Conservation (phyloP, 2,329 filamentous ascomycete genomes). For the Xylaria sp. region DNA sequence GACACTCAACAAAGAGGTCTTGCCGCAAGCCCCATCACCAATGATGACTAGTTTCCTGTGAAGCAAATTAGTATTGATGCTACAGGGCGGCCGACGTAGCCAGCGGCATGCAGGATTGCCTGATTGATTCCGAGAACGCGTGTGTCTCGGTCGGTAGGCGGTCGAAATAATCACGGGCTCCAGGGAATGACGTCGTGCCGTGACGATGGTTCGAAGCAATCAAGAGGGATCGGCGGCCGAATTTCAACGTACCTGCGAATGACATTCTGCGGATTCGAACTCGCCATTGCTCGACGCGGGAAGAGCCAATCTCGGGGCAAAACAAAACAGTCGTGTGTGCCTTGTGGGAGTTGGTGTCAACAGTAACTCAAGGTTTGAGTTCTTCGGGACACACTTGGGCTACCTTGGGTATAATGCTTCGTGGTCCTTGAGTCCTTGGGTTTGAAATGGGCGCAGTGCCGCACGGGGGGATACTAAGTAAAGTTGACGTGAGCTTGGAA, state of each 20-base stretch:
- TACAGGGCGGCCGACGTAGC: slow-evolving; percentile 3
- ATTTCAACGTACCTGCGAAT: slow-evolving; percentile 46
- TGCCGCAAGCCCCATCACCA: slow-evolving; percentile 82
- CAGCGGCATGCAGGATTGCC: slow-evolving; percentile 1
- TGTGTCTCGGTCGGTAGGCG: neutral
- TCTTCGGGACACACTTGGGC: slow-evolving; percentile 16
- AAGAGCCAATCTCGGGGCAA: slow-evolving; percentile 18
- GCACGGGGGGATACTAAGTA: slow-evolving; percentile 14
- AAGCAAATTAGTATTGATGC: slow-evolving; percentile 23
- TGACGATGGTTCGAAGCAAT: slow-evolving; percentile 12
- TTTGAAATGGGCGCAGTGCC: slow-evolving; percentile 4
- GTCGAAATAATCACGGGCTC: slow-evolving; percentile 11
- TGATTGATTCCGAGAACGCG: neutral
- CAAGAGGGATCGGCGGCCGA: slow-evolving; percentile 21
- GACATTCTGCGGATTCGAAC: slow-evolving; percentile 43
- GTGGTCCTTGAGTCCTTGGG: slow-evolving; percentile 11
- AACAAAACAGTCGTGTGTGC: neutral
- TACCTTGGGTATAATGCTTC: slow-evolving; percentile 11
- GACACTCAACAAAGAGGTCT: slow-evolving; percentile 95
- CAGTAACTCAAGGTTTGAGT: slow-evolving; percentile 8
- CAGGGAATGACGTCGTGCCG: slow-evolving; percentile 16
- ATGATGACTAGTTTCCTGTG: slow-evolving; percentile 41
- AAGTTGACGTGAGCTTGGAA: slow-evolving; percentile 20
- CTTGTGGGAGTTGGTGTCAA: neutral
- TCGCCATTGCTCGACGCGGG: slow-evolving; percentile 36